Conservation (phyloP, 306 rosid genomes). For the Casuarina glauca region DNA sequence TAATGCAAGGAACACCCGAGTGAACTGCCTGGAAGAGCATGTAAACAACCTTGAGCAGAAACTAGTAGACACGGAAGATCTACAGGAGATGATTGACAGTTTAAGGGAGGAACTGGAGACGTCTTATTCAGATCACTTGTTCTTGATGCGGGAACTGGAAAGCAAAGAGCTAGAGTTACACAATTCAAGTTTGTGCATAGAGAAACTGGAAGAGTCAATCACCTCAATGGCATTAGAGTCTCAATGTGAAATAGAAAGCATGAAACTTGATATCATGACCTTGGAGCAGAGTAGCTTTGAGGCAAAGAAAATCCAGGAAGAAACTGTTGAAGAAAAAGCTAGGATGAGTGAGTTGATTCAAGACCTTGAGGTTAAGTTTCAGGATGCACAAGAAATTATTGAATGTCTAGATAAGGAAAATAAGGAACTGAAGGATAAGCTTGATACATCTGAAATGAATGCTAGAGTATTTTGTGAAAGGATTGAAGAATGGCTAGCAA, state of each 20-base stretch:
- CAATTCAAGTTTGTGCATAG: slow-evolving; percentile 53
- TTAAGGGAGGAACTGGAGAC: slow-evolving; percentile 60
- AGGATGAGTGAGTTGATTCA: slow-evolving; percentile 47
- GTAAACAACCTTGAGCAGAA: slow-evolving; percentile 53
- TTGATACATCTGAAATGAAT: slow-evolving; percentile 42
- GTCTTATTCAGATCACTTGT: slow-evolving; percentile 50
- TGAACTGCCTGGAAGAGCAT: slow-evolving; percentile 53
- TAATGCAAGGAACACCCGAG: slow-evolving; percentile 58
- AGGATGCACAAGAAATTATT: slow-evolving; percentile 42
- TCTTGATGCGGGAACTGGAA: slow-evolving; percentile 60
- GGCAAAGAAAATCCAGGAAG: slow-evolving; percentile 66
- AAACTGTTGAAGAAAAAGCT: slow-evolving; percentile 57
- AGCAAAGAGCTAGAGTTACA: slow-evolving; percentile 56
- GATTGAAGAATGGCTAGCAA: slow-evolving; percentile 64
- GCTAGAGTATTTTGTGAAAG: slow-evolving; percentile 49
- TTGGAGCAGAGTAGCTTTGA: slow-evolving; percentile 67
- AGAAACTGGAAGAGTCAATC: slow-evolving; percentile 69
- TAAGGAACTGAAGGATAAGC: slow-evolving; percentile 52
- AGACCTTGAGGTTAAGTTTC: slow-evolving; percentile 54
- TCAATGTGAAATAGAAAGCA: slow-evolving; percentile 85
- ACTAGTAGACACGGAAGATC: slow-evolving; percentile 49
- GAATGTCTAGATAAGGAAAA: slow-evolving; percentile 55
- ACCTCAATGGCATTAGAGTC: slow-evolving; percentile 75
- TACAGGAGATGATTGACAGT: slow-evolving; percentile 48
- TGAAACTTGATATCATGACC: slow-evolving; percentile 77